Base-by-base conservation (phyloP, 2,329 filamentous ascomycete genomes). In the Emericellopsis atlantica region DNA sequence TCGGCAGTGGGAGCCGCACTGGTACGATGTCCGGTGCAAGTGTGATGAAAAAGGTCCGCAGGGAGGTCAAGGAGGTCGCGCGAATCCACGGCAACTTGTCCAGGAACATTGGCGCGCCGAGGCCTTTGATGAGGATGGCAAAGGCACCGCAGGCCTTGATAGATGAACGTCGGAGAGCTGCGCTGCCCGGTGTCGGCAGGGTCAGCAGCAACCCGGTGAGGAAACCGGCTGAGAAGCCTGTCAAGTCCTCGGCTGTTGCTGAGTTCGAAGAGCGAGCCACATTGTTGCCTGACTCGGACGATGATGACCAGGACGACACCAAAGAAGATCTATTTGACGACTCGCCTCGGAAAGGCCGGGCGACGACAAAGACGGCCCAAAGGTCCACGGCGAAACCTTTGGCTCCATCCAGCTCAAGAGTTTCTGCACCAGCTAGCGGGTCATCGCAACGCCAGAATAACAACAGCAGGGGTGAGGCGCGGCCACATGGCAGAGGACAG, bases 31-130 rank as follows among this genome's bases (percentile, higher is more conserved):
- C 62, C 16, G 69, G 68, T 23, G 64, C 72, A 42, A 71, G 67
- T 44, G 65, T 79, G 39, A 64, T 81, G 49, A 64, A 66, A 41
- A 75, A 70, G 47, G 72, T 75, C 18, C 66, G 67, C 36, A 65
- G 72, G 37, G 72, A 81, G 49, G 72, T 70, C 6, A 66, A 62
- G 37, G 70, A 77, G 48, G 71, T 76, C 35, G 62, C 60, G 40
- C 63, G 48, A 42, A 65, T 65, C 31, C 67, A 70, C 46, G 65
- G 68, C 40, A 60, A 62, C 26, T 58, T 76, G 29, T 61, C 65
- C 15, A 65, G 55, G 35, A 8, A 44, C 49, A 4, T 52, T 53
- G 5, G 42, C 10, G 56, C 62, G 23, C 36, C 46, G 26, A 53
- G 59, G 22, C 54, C 51, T 14, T 46, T 54, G 6, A 56, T 57